These are phyloP conservation scores for Marvania coccoides DNA, from an alignment of 139 green algal species.

Conservation along the genomic window DNA sequence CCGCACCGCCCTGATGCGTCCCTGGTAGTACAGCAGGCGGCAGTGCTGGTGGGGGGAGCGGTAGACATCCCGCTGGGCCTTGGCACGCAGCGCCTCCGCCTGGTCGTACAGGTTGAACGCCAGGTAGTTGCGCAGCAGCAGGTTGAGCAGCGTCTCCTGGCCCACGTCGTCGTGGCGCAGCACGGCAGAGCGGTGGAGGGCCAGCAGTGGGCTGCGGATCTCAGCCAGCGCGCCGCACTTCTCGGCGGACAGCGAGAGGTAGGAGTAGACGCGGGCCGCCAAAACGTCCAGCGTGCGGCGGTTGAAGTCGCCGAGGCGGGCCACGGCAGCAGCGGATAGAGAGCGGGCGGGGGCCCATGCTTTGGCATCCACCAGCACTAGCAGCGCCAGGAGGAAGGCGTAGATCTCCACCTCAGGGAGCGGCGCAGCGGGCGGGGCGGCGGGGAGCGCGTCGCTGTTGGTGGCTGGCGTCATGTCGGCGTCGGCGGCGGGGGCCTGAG, in stretches of 20 bases:
- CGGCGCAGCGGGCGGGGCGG: neutral
- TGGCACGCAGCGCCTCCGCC: constrained; percentile 94
- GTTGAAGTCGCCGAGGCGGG: constrained; percentile 66
- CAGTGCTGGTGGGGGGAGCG: constrained; percentile 78
- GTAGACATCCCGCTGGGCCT: constrained; percentile 74
- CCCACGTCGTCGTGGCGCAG: constrained; percentile 89
- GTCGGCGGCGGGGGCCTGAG: neutral
- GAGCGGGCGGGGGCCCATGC: constrained; percentile 20
- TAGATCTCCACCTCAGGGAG: constrained; percentile 88
- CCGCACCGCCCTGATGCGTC: constrained; percentile 82
- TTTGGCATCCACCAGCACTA: constrained; percentile 73
- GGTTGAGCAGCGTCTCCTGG: constrained; percentile 91
- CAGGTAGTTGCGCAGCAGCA: constrained; percentile 96
- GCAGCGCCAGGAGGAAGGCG: constrained; percentile 66
- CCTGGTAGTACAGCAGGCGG: constrained; percentile 94
- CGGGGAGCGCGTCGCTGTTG: neutral
- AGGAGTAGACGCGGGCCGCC: constrained; percentile 84
- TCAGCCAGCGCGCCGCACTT: constrained; percentile 46
- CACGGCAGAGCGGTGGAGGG: constrained; percentile 75
- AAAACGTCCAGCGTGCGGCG: constrained; percentile 87
- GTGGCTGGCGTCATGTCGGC: neutral
- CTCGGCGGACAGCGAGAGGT: constrained; percentile 80
- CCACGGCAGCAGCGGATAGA: constrained; percentile 43
- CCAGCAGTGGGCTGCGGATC: constrained; percentile 77
- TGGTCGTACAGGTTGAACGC: constrained; percentile 95